A percentile compares a stretch with the other conserved stretches of the same genome.
phyloP scores from a whole-genome alignment of 2,329 filamentous ascomycete species.

The Cladorrhinum sp. region DNA sequence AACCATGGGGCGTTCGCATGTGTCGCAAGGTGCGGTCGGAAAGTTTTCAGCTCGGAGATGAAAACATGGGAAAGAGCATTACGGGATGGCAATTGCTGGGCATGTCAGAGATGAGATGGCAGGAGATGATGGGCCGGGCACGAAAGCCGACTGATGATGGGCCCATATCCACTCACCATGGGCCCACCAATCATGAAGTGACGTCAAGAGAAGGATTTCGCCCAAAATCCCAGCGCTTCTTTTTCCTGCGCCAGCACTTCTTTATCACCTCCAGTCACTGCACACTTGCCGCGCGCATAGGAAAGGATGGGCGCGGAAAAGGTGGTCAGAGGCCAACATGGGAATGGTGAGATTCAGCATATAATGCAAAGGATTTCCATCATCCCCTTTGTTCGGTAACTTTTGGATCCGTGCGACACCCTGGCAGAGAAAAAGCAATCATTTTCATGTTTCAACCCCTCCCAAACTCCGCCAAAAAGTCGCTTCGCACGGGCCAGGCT shows the following conservation, averaged over 20 bases:
- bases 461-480: neutral
- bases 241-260: neutral
- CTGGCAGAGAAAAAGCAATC: neutral
- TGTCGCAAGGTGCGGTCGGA: neutral
- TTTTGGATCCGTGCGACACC: neutral
- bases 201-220: neutral
- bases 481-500: neutral
- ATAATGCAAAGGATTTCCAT: neutral
- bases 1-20: no score
- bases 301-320: neutral
- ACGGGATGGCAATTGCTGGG: neutral
- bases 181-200: neutral
- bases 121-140: neutral
- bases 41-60: neutral
- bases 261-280: neutral
- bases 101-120: constrained; percentile 9
- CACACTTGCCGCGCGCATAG: neutral
- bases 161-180: neutral
- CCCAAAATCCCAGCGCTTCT: neutral
- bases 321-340: neutral
- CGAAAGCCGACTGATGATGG: neutral
- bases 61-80: neutral
- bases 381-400: constrained; percentile 5
- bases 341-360: constrained; percentile 3
- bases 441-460: neutral